A percentile compares a stretch with the other conserved stretches of the same genome.
phyloP scores from a whole-genome alignment of 1,284 basidiomycete species.

The Baeospora myosura region DNA sequence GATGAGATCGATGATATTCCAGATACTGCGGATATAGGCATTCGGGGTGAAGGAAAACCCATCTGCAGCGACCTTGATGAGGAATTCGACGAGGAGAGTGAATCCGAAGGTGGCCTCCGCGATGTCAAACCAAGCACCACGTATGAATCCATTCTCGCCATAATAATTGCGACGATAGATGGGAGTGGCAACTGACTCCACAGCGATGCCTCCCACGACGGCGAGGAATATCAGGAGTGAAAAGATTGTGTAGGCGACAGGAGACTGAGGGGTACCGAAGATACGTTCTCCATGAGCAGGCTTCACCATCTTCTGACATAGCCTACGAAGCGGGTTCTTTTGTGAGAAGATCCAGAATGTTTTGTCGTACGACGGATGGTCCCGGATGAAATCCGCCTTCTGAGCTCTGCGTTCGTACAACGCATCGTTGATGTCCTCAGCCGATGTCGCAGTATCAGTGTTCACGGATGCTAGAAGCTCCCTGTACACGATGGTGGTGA shows the following conservation, averaged over 20 bases:
- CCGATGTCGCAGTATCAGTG: constrained; percentile 37
- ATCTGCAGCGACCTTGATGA: constrained; percentile 90
- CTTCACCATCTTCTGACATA: constrained; percentile 82
- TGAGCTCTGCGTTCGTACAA: constrained; percentile 71
- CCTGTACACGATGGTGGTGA: constrained; percentile 30
- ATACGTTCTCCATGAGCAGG: constrained; percentile 84
- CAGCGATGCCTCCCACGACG: constrained; percentile 79
- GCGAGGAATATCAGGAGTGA: constrained; percentile 70
- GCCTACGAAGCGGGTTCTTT: constrained; percentile 63
- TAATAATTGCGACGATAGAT: constrained; percentile 79
- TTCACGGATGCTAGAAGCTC: constrained; percentile 62
- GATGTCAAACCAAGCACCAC: constrained; percentile 85
- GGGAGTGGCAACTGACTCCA: constrained; percentile 84
- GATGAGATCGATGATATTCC: constrained; percentile 89
- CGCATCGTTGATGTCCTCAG: constrained; percentile 46
- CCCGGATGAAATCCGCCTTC: constrained; percentile 83
- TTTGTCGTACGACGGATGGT: constrained; percentile 88
- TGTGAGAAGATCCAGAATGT: constrained; percentile 89
- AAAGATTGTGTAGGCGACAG: constrained; percentile 65
- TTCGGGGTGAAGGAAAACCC: constrained; percentile 92
- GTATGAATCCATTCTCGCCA: constrained; percentile 46
- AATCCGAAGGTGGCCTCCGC: constrained; percentile 74
- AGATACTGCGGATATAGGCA: constrained; percentile 86
- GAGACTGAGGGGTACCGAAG: constrained; percentile 65
- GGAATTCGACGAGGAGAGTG: constrained; percentile 77